Evolutionary conservation across 2,329 filamentous ascomycete species (phyloP).

Genomic region (Aspergillus oerlinghausenensis): DNA sequence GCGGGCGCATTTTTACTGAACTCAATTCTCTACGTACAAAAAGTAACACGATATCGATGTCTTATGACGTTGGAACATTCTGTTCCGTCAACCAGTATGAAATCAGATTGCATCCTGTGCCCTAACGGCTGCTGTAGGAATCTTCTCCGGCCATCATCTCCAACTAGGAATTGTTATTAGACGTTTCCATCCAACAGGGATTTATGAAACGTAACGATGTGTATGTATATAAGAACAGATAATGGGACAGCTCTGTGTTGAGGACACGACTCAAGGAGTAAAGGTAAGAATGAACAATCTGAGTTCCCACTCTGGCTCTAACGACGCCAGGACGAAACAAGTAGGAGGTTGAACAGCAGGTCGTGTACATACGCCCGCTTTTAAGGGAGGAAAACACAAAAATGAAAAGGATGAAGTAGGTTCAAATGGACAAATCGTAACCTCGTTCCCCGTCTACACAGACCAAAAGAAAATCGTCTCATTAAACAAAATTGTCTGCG

Average conservation of each 20-base stretch:
- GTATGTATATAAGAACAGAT: not conserved
- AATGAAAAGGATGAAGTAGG: conserved; percentile 12
- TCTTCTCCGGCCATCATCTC: not conserved
- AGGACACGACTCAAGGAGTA: conserved; percentile 4
- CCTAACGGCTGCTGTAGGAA: not conserved
- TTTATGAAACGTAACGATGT: not conserved
- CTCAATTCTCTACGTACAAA: not conserved
- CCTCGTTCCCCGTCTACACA: conserved; percentile 18
- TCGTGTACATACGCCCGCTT: conserved; percentile 8
- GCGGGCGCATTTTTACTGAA: not conserved
- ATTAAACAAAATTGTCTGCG: conserved; percentile 13
- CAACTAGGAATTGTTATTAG: not conserved
- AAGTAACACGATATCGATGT: not conserved
- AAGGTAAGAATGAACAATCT: not conserved
- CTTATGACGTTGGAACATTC: not conserved
- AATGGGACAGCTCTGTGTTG: conserved; percentile 2
- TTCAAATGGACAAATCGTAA: conserved; percentile 17
- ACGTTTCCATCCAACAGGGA: not conserved
- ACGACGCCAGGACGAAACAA: conserved; percentile 8
- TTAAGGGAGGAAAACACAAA: conserved; percentile 16
- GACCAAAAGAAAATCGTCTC: conserved; percentile 14
- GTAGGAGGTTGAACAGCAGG: conserved; percentile 6
- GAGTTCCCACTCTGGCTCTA: conserved; percentile 12
- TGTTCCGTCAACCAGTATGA: not conserved
- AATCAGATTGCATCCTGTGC: not conserved